Conservation (phyloP, 495 filamentous ascomycete genomes). For the Aspergillus asperescens region DNA sequence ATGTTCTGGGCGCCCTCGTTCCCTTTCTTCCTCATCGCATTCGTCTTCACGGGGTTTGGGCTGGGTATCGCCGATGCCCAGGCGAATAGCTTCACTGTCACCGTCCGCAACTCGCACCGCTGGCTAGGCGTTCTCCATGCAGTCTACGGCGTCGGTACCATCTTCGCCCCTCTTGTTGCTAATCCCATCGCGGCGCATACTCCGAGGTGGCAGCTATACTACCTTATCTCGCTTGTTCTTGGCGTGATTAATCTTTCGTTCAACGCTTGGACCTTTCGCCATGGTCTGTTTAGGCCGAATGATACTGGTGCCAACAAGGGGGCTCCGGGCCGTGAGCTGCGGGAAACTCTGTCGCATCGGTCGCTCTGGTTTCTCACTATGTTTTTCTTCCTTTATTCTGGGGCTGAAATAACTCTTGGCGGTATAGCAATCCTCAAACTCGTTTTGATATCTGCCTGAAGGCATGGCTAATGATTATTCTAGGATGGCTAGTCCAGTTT, state of each 20-base stretch:
- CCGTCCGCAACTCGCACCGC: conserved; percentile 42
- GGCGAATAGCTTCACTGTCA: conserved; percentile 47
- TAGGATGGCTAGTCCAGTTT: conserved; percentile 66
- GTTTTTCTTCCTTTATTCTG: conserved; percentile 49
- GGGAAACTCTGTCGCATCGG: conserved; percentile 17
- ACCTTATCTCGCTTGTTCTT: conserved; percentile 16
- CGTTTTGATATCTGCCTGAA: not conserved
- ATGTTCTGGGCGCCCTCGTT: conserved; percentile 48
- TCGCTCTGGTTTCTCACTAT: conserved; percentile 45
- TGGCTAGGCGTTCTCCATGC: conserved; percentile 56
- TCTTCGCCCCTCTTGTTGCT: conserved; percentile 48
- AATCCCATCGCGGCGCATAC: conserved; percentile 38
- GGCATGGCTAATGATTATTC: not conserved
- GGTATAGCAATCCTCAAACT: conserved; percentile 23
- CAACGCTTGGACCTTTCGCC: conserved; percentile 20
- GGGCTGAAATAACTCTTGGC: conserved; percentile 39
- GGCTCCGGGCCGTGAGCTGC: conserved; percentile 19
- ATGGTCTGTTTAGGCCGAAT: conserved; percentile 23
- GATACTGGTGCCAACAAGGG: conserved; percentile 16
- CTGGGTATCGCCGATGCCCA: conserved; percentile 51
- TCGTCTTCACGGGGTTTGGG: conserved; percentile 46
- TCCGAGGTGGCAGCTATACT: conserved; percentile 23
- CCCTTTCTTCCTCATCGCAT: conserved; percentile 41
- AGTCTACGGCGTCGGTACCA: conserved; percentile 48
- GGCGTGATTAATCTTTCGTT: conserved; percentile 16